Base-by-base conservation (phyloP, 805 yeast species). In the Wickerhamiella musiphila region DNA sequence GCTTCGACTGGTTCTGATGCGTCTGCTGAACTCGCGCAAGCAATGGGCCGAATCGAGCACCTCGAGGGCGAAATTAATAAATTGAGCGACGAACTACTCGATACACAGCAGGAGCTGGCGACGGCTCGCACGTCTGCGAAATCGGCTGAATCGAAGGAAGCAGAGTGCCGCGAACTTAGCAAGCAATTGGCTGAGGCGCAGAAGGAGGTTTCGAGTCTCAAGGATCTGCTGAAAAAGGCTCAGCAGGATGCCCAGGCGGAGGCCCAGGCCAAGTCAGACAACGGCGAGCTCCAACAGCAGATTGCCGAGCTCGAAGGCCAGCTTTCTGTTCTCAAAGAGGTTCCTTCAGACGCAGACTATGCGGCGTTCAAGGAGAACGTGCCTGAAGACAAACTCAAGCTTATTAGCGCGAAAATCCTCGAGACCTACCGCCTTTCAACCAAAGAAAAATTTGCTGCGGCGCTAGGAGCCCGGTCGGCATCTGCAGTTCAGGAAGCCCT, bases 31-130 rank as follows among this genome's bases (percentile, higher is more conserved):
- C 37, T 39, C 23, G 39, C 31, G 10, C 37, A 29, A 5, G 49
- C 43, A 29, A 42, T 42, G 32, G 44, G 33, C 26, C 42, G 49
- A n/a, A 42, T 44, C 15, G 45, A 44, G 22, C 49, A 51, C n/a
- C 51, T 51, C 23, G 56, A 56, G 15, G 43, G 33, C 13, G 53
- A 52, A 31, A 39, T 37, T 33, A 46, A 48, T 18, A 42, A 39
- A 29, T 33, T 43, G 2, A 41, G 44, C 15, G 54, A 48, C 31
- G 53, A 48, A 27, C 31, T 36, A 6, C 35, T 40, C 3, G 48
- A 41, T 6, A 39, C 43, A 4, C 44, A 41, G 3, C 35, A 28
- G 14, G 18, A 30, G 4, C 35, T 48, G 24, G 27, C 34, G 5
- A n/a, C n/a, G 4, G 26, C 26, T 12, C 19, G 17, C 4, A 13